Conservation (phyloP, 352 stramenopile species). For the Globisporangium emineosum region DNA sequence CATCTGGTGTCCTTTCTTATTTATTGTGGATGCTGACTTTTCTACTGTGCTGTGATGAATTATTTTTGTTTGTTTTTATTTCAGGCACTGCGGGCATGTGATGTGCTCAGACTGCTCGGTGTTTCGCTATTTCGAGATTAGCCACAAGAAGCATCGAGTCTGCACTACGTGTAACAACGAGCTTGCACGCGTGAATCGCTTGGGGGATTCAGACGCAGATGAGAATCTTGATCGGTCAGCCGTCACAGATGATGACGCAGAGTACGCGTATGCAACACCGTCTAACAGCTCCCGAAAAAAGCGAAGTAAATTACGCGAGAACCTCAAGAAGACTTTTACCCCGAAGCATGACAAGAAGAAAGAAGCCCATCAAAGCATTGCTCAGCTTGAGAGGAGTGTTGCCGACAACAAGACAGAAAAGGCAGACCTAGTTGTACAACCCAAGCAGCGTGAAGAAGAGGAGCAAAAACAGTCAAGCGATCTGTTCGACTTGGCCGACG, state of each 20-base stretch:
- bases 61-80: too few relatives aligned
- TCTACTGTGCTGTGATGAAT: not conserved
- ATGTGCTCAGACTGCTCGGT: slow-evolving; percentile 77
- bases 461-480: slow-evolving; percentile 5
- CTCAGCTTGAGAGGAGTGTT: not conserved
- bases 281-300: not conserved
- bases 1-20: not conserved
- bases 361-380: not conserved
- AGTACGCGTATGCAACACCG: slow-evolving; percentile 4
- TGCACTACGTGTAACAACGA: slow-evolving; percentile 41
- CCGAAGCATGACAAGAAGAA: slow-evolving; percentile 14
- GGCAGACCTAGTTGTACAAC: too few relatives aligned
- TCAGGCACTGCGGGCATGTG: slow-evolving; percentile 57
- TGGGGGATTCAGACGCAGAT: slow-evolving; percentile 1
- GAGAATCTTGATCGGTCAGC: slow-evolving; percentile 7
- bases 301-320: slow-evolving; percentile 15
- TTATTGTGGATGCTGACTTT: not conserved
- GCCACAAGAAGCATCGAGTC: slow-evolving; percentile 62
- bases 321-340: slow-evolving; percentile 19
- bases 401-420: not conserved
- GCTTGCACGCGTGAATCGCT: slow-evolving; percentile 19
- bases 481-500: slow-evolving; percentile 51
- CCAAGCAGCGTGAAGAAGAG: slow-evolving; percentile 2
- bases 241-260: slow-evolving; percentile 1
- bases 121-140: slow-evolving; percentile 61